A percentile compares a stretch with the other conserved stretches of the same genome.
Evolutionary conservation across 2,329 filamentous ascomycete genomes (phyloP).

Genomic region (Trichophyton mentagrophytes): DNA sequence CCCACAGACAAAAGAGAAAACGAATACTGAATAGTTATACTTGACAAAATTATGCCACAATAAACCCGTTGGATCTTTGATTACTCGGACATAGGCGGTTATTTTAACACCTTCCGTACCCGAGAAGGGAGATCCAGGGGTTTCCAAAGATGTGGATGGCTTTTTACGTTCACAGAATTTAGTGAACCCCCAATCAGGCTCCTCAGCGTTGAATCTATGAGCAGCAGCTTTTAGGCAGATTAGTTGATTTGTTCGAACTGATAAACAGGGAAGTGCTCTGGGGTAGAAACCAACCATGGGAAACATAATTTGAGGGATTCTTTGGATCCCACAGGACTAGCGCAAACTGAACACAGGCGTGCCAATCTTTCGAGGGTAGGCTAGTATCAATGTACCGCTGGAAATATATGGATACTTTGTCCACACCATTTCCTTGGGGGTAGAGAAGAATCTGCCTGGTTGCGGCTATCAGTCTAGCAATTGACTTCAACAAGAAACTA

Average conservation of each 20-base stretch:
- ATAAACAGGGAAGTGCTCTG: neutral
- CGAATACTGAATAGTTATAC: constrained; percentile 18
- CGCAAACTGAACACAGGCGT: constrained; percentile 90
- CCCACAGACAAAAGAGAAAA: constrained; percentile 8
- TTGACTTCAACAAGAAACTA: neutral
- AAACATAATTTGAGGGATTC: constrained; percentile 66
- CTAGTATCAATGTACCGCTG: constrained; percentile 72
- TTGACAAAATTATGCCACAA: constrained; percentile 37
- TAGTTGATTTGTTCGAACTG: constrained; percentile 4
- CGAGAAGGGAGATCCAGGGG: constrained; percentile 43
- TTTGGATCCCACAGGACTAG: constrained; percentile 89
- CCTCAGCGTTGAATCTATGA: constrained; percentile 89
- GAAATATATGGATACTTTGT: constrained; percentile 87
- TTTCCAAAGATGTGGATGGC: constrained; percentile 66
- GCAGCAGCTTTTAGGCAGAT: constrained; percentile 48
- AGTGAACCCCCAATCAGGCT: constrained; percentile 97
- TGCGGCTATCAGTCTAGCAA: neutral
- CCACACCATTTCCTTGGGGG: constrained; percentile 85
- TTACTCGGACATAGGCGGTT: constrained; percentile 37
- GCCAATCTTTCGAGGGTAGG: constrained; percentile 74
- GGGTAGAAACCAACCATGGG: constrained; percentile 46
- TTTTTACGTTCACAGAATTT: constrained; percentile 77
- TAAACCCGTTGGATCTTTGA: constrained; percentile 38
- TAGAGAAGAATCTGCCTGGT: constrained; percentile 84
- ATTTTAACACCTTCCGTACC: constrained; percentile 36